Base-by-base conservation (phyloP, 305 asterid genomes). In the Salvia sclarea region DNA sequence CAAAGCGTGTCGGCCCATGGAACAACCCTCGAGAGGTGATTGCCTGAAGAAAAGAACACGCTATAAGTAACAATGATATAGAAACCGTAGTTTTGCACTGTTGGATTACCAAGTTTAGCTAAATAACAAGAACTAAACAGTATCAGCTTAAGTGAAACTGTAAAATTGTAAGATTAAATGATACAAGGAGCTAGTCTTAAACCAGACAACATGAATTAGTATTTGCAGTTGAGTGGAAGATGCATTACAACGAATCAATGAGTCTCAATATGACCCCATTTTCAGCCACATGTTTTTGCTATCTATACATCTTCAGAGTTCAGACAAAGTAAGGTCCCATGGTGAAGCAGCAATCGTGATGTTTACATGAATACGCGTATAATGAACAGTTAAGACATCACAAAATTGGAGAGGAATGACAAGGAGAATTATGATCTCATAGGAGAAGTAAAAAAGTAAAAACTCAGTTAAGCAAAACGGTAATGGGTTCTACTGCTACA, bases 31-130 rank as follows among this genome's bases (percentile, higher is more conserved):
- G 70, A 72, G 7, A 78, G 62, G 64, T 65, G 80, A 75, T 52
- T 35, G 68, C 89, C 96, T 84, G 88, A 60, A 72, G 70, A 54
- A 70, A 24, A 47, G 47, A 60, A 61, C 49, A 55, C 3, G 49
- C 12, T 54, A 13, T 53, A 38, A 17, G 13, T 40, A 44, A 28
- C 30, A 16, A 18, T 20, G 41, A 6, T 17, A 56, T 14, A 8
- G 50, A 54, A 9, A n/a, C 12, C 41, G n/a, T 6, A 40, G 30
- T 41, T 53, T n/a, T 17, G 43, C 57, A 38, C 28, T 22, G 48
- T 14, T 10, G 5, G n/a, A 24, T 53, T 7, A 11, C 75, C 8
- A 38, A 17, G 31, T 71, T 28, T 28, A 61, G 40, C 17, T 25
- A 43, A 41, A 56, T 30, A 52, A 24, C 13, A 22, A 25, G 2